phyloP scores from a whole-genome alignment of 768 basidiomycete species.

The Suillus variegatus region DNA sequence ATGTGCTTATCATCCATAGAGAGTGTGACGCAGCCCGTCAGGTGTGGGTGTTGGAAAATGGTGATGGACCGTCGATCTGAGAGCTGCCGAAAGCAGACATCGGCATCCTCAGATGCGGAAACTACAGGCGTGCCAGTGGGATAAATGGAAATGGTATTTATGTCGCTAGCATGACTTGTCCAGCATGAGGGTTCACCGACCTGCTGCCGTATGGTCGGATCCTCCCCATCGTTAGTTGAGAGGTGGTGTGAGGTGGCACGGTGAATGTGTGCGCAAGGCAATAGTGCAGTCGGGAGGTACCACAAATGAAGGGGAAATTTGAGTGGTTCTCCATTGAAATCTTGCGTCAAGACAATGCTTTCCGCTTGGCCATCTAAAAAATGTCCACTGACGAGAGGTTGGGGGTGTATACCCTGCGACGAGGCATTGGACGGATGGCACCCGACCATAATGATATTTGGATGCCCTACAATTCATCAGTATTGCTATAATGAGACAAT shows the following conservation, averaged over 20 bases:
- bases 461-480: conserved; percentile 54
- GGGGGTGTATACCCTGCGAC: conserved; percentile 70
- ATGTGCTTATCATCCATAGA: not conserved
- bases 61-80: not conserved
- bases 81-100: not conserved
- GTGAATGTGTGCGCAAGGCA: conserved; percentile 64
- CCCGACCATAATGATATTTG: conserved; percentile 65
- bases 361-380: conserved; percentile 62
- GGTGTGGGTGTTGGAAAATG: not conserved
- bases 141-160: not conserved
- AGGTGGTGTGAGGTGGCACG: conserved; percentile 55
- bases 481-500: conserved; percentile 6
- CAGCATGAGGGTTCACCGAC: too few species aligned
- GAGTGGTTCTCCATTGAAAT: conserved; percentile 77
- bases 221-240: not conserved
- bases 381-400: conserved; percentile 60
- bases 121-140: not conserved
- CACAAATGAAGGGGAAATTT: conserved; percentile 83
- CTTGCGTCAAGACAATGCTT: conserved; percentile 76
- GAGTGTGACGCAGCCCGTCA: not conserved
- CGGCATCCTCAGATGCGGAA: not conserved
- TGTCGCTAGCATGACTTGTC: not conserved
- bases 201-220: not conserved
- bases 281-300: conserved; percentile 70
- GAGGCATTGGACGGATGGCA: conserved; percentile 72